Conservation (phyloP, 2,329 filamentous ascomycete species). For the Pyrenochaeta sp. region DNA sequence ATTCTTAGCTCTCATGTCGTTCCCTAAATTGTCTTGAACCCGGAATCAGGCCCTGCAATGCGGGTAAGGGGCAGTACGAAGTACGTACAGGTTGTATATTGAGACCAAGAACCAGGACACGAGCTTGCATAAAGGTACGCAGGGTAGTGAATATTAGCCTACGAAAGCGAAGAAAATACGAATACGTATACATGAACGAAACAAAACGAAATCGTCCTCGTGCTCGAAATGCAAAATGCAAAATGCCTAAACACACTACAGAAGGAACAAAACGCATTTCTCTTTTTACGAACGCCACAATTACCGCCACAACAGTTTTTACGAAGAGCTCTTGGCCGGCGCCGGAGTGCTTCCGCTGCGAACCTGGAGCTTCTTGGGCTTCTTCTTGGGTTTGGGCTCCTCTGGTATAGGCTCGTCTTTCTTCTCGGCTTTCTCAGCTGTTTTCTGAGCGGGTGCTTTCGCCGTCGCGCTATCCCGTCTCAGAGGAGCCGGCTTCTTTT, state of each 20-base stretch:
- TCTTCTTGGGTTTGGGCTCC: slow-evolving; percentile 43
- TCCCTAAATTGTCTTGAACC: too few species aligned
- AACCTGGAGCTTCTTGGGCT: slow-evolving; percentile 50
- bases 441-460: slow-evolving; percentile 1
- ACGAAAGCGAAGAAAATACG: not conserved
- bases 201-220: not conserved
- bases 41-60: too few species aligned
- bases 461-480: slow-evolving; percentile 8
- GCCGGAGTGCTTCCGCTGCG: slow-evolving; percentile 24
- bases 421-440: slow-evolving; percentile 1
- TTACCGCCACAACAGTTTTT: not conserved
- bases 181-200: not conserved
- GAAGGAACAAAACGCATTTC: not conserved
- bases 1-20: too few species aligned
- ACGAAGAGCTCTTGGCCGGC: slow-evolving; percentile 16
- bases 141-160: too few species aligned
- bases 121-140: not conserved
- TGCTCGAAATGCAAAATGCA: not conserved
- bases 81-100: too few species aligned
- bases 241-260: not conserved
- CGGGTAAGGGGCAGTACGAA: too few species aligned
- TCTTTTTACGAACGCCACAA: not conserved
- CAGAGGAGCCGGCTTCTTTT: slow-evolving; percentile 2
- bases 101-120: not conserved
- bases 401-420: slow-evolving; percentile 7